phyloP scores from a whole-genome alignment of 2,329 filamentous ascomycete species.

The Penicillium sp. region DNA sequence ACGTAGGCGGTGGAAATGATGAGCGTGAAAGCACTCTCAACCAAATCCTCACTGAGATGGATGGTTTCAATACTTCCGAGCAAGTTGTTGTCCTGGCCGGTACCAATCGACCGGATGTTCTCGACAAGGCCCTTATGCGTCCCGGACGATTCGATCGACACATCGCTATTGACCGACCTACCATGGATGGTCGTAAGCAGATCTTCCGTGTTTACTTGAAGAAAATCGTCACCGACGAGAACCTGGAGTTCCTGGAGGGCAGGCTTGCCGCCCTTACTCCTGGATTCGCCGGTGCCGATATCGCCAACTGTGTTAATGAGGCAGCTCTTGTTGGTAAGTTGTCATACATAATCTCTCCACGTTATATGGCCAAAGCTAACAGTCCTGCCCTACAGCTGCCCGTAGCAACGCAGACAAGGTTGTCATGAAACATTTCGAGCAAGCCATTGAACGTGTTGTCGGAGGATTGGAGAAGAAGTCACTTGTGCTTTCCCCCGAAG shows the following conservation, averaged over 20 bases:
- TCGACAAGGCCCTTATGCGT: conserved; percentile 94
- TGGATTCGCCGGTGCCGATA: conserved; percentile 95
- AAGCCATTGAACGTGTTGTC: conserved; percentile 95
- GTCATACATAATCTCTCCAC: neutral
- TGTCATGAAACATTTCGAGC: conserved; percentile 88
- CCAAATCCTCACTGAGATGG: conserved; percentile 98
- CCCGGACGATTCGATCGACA: conserved; percentile 96
- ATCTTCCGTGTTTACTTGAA: conserved; percentile 93
- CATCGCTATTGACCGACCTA: conserved; percentile 90
- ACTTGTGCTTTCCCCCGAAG: conserved; percentile 83
- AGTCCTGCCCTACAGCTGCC: conserved; percentile 60
- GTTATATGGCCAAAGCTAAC: conserved; percentile 40
- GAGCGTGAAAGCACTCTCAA: conserved; percentile 96
- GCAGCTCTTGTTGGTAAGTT: conserved; percentile 86
- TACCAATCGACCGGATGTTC: conserved; percentile 90
- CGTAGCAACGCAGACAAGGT: conserved; percentile 77
- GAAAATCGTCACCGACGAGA: conserved; percentile 91
- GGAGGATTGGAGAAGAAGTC: conserved; percentile 97
- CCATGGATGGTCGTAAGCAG: conserved; percentile 93
- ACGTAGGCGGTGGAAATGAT: conserved; percentile 88
- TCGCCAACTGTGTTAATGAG: conserved; percentile 98
- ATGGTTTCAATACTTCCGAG: conserved; percentile 95
- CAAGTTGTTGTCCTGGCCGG: conserved; percentile 96
- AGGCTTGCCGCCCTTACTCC: conserved; percentile 89
- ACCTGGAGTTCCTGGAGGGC: conserved; percentile 82